These are phyloP conservation scores for Ganoderma multipileum DNA, from an alignment of 1,284 basidiomycete species.

Conservation along the genomic window DNA sequence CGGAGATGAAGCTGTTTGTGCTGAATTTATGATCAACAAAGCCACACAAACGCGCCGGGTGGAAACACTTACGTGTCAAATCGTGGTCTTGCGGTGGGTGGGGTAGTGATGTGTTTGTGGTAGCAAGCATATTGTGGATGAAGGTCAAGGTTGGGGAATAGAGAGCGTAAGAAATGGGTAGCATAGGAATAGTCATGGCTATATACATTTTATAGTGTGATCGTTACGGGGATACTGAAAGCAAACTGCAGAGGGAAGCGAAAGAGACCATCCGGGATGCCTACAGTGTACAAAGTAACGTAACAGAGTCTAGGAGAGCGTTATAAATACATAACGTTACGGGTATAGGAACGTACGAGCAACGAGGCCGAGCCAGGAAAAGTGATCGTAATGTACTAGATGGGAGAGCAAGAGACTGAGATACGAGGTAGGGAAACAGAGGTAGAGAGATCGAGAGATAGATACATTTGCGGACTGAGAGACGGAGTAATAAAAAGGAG, in stretches of 20 bases:
- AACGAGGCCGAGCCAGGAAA: neutral
- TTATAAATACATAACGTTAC: slow-evolving; percentile 34
- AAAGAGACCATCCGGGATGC: slow-evolving; percentile 20
- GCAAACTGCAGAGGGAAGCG: slow-evolving; percentile 16
- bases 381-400: neutral
- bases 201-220: slow-evolving; percentile 26
- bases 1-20: slow-evolving; percentile 3
- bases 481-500: slow-evolving; percentile 1
- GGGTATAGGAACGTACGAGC: slow-evolving; percentile 18
- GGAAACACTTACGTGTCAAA: slow-evolving; percentile 1
- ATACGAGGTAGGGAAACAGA: neutral
- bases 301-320: slow-evolving; percentile 24
- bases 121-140: neutral
- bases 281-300: slow-evolving; percentile 22
- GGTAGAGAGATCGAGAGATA: slow-evolving; percentile 1
- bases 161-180: neutral
- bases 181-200: slow-evolving; percentile 17
- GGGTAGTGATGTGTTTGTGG: neutral
- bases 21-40: neutral
- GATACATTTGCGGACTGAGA: slow-evolving; percentile 7
- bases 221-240: slow-evolving; percentile 18
- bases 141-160: neutral
- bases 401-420: slow-evolving; percentile 9
- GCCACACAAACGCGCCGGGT: slow-evolving; percentile 1
- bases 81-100: neutral